Base-by-base conservation (phyloP, 805 yeast genomes). In the Wickerhamiella australiensis region DNA sequence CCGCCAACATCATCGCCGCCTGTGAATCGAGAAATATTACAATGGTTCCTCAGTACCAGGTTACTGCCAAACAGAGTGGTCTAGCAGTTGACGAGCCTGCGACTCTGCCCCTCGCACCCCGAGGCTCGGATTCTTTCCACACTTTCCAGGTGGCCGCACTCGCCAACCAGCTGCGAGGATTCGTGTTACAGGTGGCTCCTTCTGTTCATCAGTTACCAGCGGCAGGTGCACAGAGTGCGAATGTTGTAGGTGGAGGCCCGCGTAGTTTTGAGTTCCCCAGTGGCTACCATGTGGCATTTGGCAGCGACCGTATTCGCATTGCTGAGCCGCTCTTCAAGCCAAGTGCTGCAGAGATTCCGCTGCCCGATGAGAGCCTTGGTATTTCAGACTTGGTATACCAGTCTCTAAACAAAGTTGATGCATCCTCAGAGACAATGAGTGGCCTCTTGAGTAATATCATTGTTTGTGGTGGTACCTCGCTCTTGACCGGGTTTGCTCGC, bases 371-470 rank as follows among this genome's bases (percentile, higher is more conserved):
- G 54, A 73, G 80, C 3, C 68, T 76, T 48, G 79, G 79, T 8
- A 55, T 75, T 33, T 64, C 71, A 13, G 74, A 72, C 48, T 60
- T 73, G 50, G 64, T 76, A 12, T 66, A 72, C 52, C 67, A 67
- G 21, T 63, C 76, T 37, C 63, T 76, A 53, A 68, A 68, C 58
- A 67, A 69, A 53, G 64, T 75, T 15, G 78, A 74, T 52, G 72
- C 71, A n/a, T 61, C 71, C 5, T 68, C 68, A 12, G 68, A 68
- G 42, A 85, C 87, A 26, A 74, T 94, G 54, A 81, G 94, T 1
- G 82, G 85, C 35, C 70, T 86, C 18, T 94, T 95, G 0, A 86
- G 86, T 63, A 88, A 88, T 61, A 80, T 88, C 49, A 82, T 88
- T 22, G 72, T 88, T 23, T 86, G 94, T 0, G 96, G 96, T 22